These are phyloP conservation scores for Hemisphaericaspora nanyangensis DNA, from an alignment of 805 yeast species.

Conservation along the genomic window DNA sequence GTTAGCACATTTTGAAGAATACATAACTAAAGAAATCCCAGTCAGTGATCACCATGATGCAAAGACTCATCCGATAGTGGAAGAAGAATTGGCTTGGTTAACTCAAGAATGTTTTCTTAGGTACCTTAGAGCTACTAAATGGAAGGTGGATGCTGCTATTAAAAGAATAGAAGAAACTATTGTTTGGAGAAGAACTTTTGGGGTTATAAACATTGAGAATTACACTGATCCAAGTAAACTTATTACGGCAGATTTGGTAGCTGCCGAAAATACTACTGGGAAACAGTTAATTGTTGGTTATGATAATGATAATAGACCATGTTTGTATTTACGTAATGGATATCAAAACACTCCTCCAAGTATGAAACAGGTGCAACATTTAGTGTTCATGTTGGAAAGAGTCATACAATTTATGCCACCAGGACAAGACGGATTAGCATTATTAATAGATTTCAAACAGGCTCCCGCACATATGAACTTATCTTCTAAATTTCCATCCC, in stretches of 20 bases:
- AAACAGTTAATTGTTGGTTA: slow-evolving; percentile 52
- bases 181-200: slow-evolving; percentile 56
- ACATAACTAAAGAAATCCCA: slow-evolving; percentile 23
- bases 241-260: slow-evolving; percentile 40
- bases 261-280: slow-evolving; percentile 49
- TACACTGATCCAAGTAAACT: slow-evolving; percentile 24
- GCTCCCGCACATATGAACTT: slow-evolving; percentile 35
- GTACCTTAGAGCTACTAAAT: slow-evolving; percentile 49
- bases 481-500: slow-evolving; percentile 45
- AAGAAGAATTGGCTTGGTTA: slow-evolving; percentile 40
- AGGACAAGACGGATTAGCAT: slow-evolving; percentile 53
- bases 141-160: slow-evolving; percentile 43
- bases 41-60: slow-evolving; percentile 23
- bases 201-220: slow-evolving; percentile 31
- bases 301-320: slow-evolving; percentile 51
- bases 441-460: slow-evolving; percentile 53
- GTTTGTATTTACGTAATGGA: slow-evolving; percentile 50
- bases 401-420: slow-evolving; percentile 54
- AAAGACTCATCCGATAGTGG: slow-evolving; percentile 21
- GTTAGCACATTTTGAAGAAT: slow-evolving; percentile 26
- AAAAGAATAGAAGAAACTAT: slow-evolving; percentile 44
- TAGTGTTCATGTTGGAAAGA: slow-evolving; percentile 54
- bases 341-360: slow-evolving; percentile 53
- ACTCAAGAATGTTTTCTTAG: slow-evolving; percentile 52
- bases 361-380: slow-evolving; percentile 50